Evolutionary conservation across 129 eudicot species (phyloP).

Genomic region (Centrapalus pauciflorus): DNA sequence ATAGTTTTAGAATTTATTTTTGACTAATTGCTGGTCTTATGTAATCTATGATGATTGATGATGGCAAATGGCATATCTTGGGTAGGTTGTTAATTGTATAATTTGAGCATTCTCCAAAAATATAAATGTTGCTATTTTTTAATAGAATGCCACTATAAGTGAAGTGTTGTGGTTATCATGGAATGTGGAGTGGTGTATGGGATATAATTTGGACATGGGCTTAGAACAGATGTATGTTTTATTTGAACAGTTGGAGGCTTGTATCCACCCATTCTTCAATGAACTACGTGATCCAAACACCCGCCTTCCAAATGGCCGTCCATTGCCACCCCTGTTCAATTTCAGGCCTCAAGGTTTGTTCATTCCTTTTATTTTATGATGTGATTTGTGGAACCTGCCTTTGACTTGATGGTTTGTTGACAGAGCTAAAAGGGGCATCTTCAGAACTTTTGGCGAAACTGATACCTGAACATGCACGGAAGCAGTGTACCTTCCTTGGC

Average conservation of each 20-base stretch:
- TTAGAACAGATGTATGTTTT: neutral
- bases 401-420: neutral
- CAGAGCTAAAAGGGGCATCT: conserved; percentile 60
- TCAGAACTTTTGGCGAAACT: conserved; percentile 45
- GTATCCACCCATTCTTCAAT: conserved; percentile 60
- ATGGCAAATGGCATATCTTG: too few relatives aligned
- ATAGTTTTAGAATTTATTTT: neutral
- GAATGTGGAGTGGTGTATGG: neutral
- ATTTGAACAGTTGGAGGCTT: conserved; percentile 48
- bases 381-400: neutral
- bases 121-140: neutral
- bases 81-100: too few relatives aligned
- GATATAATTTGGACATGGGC: too few relatives aligned
- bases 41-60: too few relatives aligned
- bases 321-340: conserved; percentile 55
- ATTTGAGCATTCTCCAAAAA: too few relatives aligned
- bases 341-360: conserved; percentile 45
- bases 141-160: too few relatives aligned
- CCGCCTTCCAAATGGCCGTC: conserved; percentile 49
- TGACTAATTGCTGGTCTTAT: too few relatives aligned
- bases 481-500: conserved; percentile 53
- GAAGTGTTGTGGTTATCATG: too few relatives aligned
- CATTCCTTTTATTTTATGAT: neutral
- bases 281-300: conserved; percentile 63
- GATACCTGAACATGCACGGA: conserved; percentile 64